Base-by-base conservation (phyloP, 768 basidiomycete genomes). In the Agrocybe chaxingu region DNA sequence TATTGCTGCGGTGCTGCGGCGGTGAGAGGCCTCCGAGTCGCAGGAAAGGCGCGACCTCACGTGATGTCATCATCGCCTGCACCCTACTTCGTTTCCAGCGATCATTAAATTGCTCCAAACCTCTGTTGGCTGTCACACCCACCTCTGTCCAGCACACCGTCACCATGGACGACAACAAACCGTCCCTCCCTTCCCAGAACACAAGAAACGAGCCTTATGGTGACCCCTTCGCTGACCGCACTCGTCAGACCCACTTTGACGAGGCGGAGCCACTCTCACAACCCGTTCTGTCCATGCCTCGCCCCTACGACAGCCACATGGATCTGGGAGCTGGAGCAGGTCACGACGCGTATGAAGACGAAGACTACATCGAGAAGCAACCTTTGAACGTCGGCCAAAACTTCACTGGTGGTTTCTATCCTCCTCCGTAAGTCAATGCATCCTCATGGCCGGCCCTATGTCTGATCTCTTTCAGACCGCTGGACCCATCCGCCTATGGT, bases 141-240 rank as follows among this genome's bases (percentile, higher is more conserved):
- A 38, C 42, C 46, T 47, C 40, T 52, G 48, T 48, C 35, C 50
- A 51, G 41, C 40, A 44, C 50, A 48, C 64, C 50, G 40, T 56
- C 50, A 52, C 51, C 57, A 77, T 70, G 70, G 69, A 73, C 53
- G 71, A 72, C 62, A 65, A 66, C 48, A 68, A 66, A 41, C 66
- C 71, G 38, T 71, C 70, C 53, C 63, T 67, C 16, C 72, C 68
- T 33, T 70, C 68, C 32, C 61, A 52, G 37, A 64, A 64, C 50
- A 63, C 71, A 33, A 63, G 68, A 47, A 66, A 64, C 42, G 66
- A 66, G 51, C 66, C 61, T 12, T 75, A 76, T 46, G 72, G 69
- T 30, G 87, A 92, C 65, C 90, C 90, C 5, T 92, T 91, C 64
- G 74, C 82, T 43, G 88, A 91, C 70, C 75, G 81, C 16, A 77